phyloP scores from a whole-genome alignment of 352 stramenopile genomes.

The Globisporangium cylindrosporum region DNA sequence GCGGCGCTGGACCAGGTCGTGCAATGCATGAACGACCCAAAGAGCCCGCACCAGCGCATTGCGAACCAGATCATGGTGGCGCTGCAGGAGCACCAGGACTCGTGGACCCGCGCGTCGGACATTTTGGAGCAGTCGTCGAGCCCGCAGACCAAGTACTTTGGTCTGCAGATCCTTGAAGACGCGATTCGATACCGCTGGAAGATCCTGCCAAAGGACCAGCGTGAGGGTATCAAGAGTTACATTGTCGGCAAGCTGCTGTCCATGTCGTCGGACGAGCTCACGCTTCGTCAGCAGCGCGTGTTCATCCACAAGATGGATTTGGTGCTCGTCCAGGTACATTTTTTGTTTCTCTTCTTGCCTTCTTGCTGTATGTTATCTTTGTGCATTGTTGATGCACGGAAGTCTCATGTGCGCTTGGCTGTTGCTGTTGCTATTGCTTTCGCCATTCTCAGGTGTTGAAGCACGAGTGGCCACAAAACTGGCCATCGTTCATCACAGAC shows the following conservation, averaged over 20 bases:
- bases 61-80: slow-evolving; percentile 94
- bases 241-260: slow-evolving; percentile 96
- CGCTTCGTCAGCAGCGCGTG: slow-evolving; percentile 87
- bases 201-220: slow-evolving; percentile 94
- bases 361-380: background rate
- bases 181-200: slow-evolving; percentile 97
- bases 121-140: slow-evolving; percentile 95
- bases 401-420: background rate
- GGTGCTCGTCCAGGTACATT: slow-evolving; percentile 85
- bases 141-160: slow-evolving; percentile 91
- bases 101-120: slow-evolving; percentile 92
- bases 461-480: slow-evolving; percentile 99
- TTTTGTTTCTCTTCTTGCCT: background rate
- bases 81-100: slow-evolving; percentile 92
- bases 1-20: slow-evolving; percentile 95
- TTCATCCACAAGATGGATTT: slow-evolving; percentile 97
- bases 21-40: slow-evolving; percentile 94
- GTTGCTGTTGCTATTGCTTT: background rate
- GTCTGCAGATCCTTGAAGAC: slow-evolving; percentile 95
- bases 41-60: slow-evolving; percentile 89
- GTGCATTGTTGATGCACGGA: background rate
- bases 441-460: slow-evolving; percentile 90
- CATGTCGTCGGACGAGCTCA: slow-evolving; percentile 89
- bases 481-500: slow-evolving; percentile 98
- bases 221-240: slow-evolving; percentile 98